Conservation (phyloP, 768 basidiomycete genomes). For the Candolleomyces eurysporus region DNA sequence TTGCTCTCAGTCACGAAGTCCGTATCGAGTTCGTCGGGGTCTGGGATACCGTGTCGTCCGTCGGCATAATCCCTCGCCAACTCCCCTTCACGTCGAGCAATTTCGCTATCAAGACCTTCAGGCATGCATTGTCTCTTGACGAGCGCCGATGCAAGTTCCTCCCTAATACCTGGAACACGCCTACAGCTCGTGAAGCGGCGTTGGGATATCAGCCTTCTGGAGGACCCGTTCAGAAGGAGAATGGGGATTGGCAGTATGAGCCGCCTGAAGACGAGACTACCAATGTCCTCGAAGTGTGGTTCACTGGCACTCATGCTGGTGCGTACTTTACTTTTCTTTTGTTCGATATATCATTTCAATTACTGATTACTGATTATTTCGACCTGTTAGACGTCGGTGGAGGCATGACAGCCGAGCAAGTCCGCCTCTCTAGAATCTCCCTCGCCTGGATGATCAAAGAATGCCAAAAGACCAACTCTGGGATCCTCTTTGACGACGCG, state of each 20-base stretch:
- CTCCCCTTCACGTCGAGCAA: constrained; percentile 69
- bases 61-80: constrained; percentile 61
- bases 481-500: constrained; percentile 56
- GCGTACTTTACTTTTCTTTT: constrained; percentile 10
- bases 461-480: constrained; percentile 53
- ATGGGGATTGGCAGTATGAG: not conserved
- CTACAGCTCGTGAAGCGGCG: constrained; percentile 36
- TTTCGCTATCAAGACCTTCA: constrained; percentile 58
- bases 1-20: constrained; percentile 37
- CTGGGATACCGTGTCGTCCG: constrained; percentile 37
- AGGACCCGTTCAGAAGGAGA: not conserved
- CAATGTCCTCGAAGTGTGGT: constrained; percentile 79
- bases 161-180: constrained; percentile 44
- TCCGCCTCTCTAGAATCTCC: constrained; percentile 63
- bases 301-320: constrained; percentile 74
- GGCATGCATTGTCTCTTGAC: constrained; percentile 70
- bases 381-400: constrained; percentile 64
- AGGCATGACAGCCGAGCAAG: constrained; percentile 58
- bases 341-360: not conserved
- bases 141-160: constrained; percentile 63
- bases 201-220: constrained; percentile 12
- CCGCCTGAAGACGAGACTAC: constrained; percentile 29
- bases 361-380: not conserved
- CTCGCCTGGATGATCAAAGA: constrained; percentile 78
- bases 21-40: constrained; percentile 60